phyloP scores from a whole-genome alignment of 2,329 filamentous ascomycete species.

The Stagonosporopsis chrysanthemi region DNA sequence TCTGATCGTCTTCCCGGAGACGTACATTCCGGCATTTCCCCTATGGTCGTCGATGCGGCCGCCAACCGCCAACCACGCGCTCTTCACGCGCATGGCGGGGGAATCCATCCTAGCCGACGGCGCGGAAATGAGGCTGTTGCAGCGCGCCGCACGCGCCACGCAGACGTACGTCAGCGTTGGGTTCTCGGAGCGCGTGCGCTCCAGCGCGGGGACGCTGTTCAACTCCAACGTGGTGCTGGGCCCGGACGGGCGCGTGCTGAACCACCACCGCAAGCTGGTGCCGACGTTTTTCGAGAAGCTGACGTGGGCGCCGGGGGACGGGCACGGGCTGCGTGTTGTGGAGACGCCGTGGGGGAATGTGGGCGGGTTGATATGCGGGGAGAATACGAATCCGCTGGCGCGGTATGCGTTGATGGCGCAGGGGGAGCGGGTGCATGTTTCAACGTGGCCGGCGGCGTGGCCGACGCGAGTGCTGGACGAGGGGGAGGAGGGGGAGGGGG shows the following conservation, averaged over 20 bases:
- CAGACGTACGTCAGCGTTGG: slow-evolving; percentile 58
- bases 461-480: slow-evolving; percentile 52
- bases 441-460: slow-evolving; percentile 64
- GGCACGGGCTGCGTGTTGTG: slow-evolving; percentile 57
- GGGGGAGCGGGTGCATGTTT: slow-evolving; percentile 64
- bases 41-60: slow-evolving; percentile 59
- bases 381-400: slow-evolving; percentile 66
- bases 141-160: slow-evolving; percentile 47
- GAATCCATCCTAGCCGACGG: slow-evolving; percentile 58
- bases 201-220: slow-evolving; percentile 58
- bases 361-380: slow-evolving; percentile 62
- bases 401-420: slow-evolving; percentile 62
- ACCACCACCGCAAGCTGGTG: slow-evolving; percentile 63
- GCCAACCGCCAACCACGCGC: slow-evolving; percentile 59
- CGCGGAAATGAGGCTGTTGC: slow-evolving; percentile 51
- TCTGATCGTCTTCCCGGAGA: slow-evolving; percentile 63
- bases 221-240: slow-evolving; percentile 62
- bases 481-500: not conserved
- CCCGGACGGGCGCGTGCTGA: slow-evolving; percentile 54
- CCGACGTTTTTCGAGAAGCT: slow-evolving; percentile 66
- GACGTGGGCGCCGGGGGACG: slow-evolving; percentile 62
- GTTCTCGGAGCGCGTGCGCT: slow-evolving; percentile 57
- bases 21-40: slow-evolving; percentile 62
- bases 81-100: slow-evolving; percentile 56
- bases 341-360: slow-evolving; percentile 58